Percentiles rank a stretch among this genome's conserved stretches.
Evolutionary conservation across 768 basidiomycete genomes (phyloP).

Genomic region (Amanita rubescens): DNA sequence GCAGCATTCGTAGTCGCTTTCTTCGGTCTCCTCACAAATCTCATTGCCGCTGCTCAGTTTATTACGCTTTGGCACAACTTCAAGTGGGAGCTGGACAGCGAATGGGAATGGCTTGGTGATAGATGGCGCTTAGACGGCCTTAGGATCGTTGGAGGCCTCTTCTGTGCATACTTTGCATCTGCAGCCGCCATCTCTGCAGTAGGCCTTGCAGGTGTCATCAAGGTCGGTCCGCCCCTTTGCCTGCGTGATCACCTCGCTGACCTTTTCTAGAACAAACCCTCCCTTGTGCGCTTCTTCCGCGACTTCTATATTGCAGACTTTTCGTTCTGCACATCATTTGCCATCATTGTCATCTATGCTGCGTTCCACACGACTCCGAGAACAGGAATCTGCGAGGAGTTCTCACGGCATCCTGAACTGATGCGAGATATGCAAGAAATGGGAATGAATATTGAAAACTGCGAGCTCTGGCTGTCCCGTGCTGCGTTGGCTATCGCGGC

Average conservation of each 20-base stretch:
- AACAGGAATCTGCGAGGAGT: conserved; percentile 62
- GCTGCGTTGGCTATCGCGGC: conserved; percentile 53
- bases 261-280: conserved; percentile 43
- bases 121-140: conserved; percentile 34
- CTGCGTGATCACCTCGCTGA: background rate
- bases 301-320: conserved; percentile 80
- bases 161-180: conserved; percentile 58
- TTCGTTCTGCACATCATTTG: conserved; percentile 55
- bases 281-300: conserved; percentile 71
- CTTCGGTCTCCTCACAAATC: conserved; percentile 19
- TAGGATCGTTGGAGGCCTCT: conserved; percentile 52
- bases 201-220: conserved; percentile 63
- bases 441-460: conserved; percentile 72
- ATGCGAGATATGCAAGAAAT: conserved; percentile 63
- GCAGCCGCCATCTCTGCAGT: conserved; percentile 57
- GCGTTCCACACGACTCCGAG: conserved; percentile 51
- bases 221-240: conserved; percentile 35
- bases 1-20: conserved; percentile 21
- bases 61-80: conserved; percentile 18
- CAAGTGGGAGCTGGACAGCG: conserved; percentile 11
- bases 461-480: conserved; percentile 71
- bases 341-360: conserved; percentile 48
- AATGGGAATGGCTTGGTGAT: conserved; percentile 12
- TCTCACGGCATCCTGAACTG: conserved; percentile 69
- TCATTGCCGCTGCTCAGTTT: conserved; percentile 15